Percentiles rank a stretch among this genome's conserved stretches.
These are phyloP conservation scores for Agaricus blazei DNA, from an alignment of 768 basidiomycete genomes.

Conservation along the genomic window DNA sequence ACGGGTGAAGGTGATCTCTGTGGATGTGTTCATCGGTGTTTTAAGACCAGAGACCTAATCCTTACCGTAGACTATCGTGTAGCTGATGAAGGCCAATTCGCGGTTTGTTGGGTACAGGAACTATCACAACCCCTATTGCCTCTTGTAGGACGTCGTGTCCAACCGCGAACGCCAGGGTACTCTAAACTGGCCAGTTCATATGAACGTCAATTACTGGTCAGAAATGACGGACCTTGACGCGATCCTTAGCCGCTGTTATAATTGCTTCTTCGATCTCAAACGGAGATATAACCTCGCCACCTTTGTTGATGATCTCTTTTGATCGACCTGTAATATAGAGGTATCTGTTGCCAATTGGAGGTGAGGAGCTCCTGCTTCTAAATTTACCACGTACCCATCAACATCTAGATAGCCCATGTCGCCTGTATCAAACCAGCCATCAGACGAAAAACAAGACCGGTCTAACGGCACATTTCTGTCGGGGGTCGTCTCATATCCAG, in stretches of 20 bases:
- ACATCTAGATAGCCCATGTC: constrained; percentile 42
- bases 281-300: constrained; percentile 57
- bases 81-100: constrained; percentile 36
- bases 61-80: constrained; percentile 35
- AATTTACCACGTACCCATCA: constrained; percentile 28
- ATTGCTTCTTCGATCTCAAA: constrained; percentile 60
- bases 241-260: constrained; percentile 32
- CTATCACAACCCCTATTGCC: constrained; percentile 39
- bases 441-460: constrained; percentile 40
- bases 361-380: not conserved
- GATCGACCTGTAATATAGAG: constrained; percentile 51
- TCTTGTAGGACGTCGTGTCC: constrained; percentile 45
- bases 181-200: constrained; percentile 16
- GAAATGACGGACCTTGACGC: constrained; percentile 28
- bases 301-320: constrained; percentile 58
- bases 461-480: constrained; percentile 38
- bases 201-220: not conserved
- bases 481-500: constrained; percentile 42
- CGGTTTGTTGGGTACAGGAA: constrained; percentile 26
- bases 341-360: constrained; percentile 19
- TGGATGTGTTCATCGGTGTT: not conserved
- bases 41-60: not conserved
- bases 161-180: constrained; percentile 37
- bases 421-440: constrained; percentile 51
- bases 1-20: constrained; percentile 41